phyloP scores from a whole-genome alignment of 768 basidiomycete species.

The Hydnum rufescens region DNA sequence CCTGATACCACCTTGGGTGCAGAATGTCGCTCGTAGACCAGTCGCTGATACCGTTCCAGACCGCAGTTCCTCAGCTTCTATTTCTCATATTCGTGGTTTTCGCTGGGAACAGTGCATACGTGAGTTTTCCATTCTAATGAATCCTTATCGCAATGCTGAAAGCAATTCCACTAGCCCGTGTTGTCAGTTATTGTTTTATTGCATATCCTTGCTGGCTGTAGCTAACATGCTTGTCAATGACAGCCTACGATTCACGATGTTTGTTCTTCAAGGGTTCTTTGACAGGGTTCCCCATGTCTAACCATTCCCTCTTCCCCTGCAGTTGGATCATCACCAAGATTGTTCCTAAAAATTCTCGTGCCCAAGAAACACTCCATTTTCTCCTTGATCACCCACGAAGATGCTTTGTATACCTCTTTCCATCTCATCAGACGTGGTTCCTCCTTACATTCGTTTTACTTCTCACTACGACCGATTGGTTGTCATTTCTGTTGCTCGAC shows the following conservation, averaged over 20 bases:
- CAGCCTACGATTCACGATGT: conserved; percentile 27
- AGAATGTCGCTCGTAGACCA: conserved; percentile 59
- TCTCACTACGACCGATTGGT: conserved; percentile 68
- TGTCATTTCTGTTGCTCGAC: conserved; percentile 76
- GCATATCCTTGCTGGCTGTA: no score
- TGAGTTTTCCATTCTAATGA: conserved; percentile 28
- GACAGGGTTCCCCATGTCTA: neutral
- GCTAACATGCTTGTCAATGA: neutral
- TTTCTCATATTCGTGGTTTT: conserved; percentile 55
- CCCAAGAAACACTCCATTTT: conserved; percentile 69
- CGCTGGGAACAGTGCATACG: conserved; percentile 86
- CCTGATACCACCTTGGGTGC: neutral
- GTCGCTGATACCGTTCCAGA: conserved; percentile 84
- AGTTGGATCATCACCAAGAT: conserved; percentile 61
- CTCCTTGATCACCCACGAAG: conserved; percentile 84
- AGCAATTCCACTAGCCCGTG: conserved; percentile 35
- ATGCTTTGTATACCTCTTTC: conserved; percentile 81
- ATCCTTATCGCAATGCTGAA: conserved; percentile 1
- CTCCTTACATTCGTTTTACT: conserved; percentile 45
- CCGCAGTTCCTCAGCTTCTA: conserved; percentile 63
- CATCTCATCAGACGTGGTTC: conserved; percentile 89
- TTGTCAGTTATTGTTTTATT: conserved; percentile 36
- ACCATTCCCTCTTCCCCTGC: neutral
- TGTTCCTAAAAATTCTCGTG: conserved; percentile 35
- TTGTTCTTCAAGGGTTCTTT: conserved; percentile 33